Evolutionary conservation across 345 rosid genomes (phyloP), one percentile per base, ranked within the genome.

Genomic region (Eucalyptus melliodora): DNA sequence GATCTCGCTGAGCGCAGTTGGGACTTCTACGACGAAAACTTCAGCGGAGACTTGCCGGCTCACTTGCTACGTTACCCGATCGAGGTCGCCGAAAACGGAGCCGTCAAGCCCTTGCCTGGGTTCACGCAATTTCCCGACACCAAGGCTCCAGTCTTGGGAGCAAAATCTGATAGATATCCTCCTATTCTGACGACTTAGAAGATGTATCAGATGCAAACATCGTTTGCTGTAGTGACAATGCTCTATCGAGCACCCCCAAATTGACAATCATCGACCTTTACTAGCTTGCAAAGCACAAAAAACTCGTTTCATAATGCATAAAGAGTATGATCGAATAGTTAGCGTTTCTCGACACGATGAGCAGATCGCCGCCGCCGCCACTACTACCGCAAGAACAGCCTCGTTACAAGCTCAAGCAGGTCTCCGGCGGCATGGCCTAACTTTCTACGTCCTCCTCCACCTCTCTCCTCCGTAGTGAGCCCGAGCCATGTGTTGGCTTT

Each of bases 21-120:
- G 99, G 88, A 90, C 30, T 40, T 5, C 6, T 40, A 40, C 42
- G 60, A 93, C 24, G 89, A 90, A 16, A 2, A 2, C 0, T 90
- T 86, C 9, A 50, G 80, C 12, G 13, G 50, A 12, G 95, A 96
- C 91, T 81, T 95, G 44, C 90, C 88, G 3, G 93, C 91, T 9
- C 96, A 94, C 91, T 89, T 97, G 87, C 95, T 97, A 34, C 77
- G 90, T 51, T 97, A 97, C 90, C 99, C 99, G 7, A 90, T 97
- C 89, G 80, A 91, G 72, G 91, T 96, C 16, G 24, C 88, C 62
- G 17, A 30, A 19, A 31, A 80, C 34, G 98, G 98, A 47, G 89
- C 72, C 5, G 89, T 96, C 50, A 91, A 93, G 50, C 59, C 85
- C 87, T 88, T 95, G 82, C 91, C 92, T 0, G 95, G 94, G 37